Percentiles rank a stretch among this genome's conserved stretches.
phyloP scores from a whole-genome alignment of 2,329 filamentous ascomycete species.

The Furcasterigmium sp. region DNA sequence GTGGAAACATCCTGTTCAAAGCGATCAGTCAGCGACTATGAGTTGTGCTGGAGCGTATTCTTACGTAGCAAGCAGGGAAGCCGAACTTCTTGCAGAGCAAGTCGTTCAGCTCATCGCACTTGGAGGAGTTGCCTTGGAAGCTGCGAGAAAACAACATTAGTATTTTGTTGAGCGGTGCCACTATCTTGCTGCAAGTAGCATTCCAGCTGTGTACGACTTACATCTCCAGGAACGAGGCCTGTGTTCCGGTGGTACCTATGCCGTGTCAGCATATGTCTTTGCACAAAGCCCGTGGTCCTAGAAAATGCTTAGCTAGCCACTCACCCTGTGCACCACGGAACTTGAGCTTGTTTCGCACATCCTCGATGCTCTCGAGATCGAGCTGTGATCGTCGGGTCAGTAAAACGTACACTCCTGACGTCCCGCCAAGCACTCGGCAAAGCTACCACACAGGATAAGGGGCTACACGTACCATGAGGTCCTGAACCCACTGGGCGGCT shows the following conservation, averaged over 20 bases:
- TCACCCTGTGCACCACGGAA: slow-evolving; percentile 70
- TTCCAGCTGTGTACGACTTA: too few species aligned
- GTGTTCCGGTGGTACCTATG: slow-evolving; percentile 33
- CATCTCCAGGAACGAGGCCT: slow-evolving; percentile 68
- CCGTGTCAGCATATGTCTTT: too few species aligned
- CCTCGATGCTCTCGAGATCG: slow-evolving; percentile 70
- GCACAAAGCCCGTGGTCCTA: too few species aligned
- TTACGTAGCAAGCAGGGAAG: slow-evolving; percentile 40
- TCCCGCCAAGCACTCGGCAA: too few species aligned
- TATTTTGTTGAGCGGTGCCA: too few species aligned
- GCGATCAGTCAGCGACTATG: too few species aligned
- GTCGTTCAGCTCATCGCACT: slow-evolving; percentile 49
- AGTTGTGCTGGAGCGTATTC: too few species aligned
- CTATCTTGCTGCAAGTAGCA: slow-evolving; percentile 37
- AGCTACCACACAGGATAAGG: too few species aligned
- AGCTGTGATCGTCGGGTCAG: slow-evolving; percentile 27
- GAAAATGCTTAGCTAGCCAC: too few species aligned
- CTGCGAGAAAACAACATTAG: too few species aligned
- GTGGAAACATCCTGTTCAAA: slow-evolving; percentile 52
- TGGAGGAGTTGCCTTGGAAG: slow-evolving; percentile 42
- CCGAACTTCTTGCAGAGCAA: slow-evolving; percentile 49
- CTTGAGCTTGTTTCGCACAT: slow-evolving; percentile 59
- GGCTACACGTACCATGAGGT: slow-evolving; percentile 25
- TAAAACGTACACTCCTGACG: too few species aligned
- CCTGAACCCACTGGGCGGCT: slow-evolving; percentile 64